Conservation (phyloP, 495 filamentous ascomycete species). For the Tuber melanosporum region DNA sequence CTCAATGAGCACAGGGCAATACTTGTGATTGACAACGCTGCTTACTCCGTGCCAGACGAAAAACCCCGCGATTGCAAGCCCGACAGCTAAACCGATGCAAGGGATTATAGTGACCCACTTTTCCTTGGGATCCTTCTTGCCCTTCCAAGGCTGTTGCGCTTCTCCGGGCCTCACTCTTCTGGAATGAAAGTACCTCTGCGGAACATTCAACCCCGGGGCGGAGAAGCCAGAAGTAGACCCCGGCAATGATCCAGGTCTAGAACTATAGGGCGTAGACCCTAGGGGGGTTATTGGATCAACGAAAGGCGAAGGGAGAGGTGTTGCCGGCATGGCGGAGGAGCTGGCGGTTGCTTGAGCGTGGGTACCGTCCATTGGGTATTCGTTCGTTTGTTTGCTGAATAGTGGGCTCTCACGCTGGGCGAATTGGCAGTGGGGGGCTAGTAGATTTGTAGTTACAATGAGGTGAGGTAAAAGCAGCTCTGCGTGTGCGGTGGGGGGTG, state of each 20-base stretch:
- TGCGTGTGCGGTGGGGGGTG: neutral
- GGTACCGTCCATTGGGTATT: slow-evolving; percentile 19
- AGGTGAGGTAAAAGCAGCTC: neutral
- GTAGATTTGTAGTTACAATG: neutral
- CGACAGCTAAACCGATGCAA: slow-evolving; percentile 59
- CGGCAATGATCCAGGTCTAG: slow-evolving; percentile 23
- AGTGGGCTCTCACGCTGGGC: neutral
- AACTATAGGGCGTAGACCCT: slow-evolving; percentile 19
- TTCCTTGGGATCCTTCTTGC: slow-evolving; percentile 64
- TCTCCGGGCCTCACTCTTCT: slow-evolving; percentile 63
- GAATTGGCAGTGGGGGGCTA: neutral
- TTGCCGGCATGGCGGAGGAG: slow-evolving; percentile 10
- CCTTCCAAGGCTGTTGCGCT: slow-evolving; percentile 63
- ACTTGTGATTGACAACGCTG: slow-evolving; percentile 64
- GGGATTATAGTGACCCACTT: slow-evolving; percentile 82
- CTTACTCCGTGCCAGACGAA: slow-evolving; percentile 64
- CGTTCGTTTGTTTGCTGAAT: neutral
- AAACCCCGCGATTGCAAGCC: slow-evolving; percentile 59
- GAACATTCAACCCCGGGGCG: slow-evolving; percentile 32
- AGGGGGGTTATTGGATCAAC: slow-evolving; percentile 24
- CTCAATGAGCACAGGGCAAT: slow-evolving; percentile 65
- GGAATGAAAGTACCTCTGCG: slow-evolving; percentile 65
- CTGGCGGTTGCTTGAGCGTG: slow-evolving; percentile 9
- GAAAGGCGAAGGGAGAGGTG: slow-evolving; percentile 10
- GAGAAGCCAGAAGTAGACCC: slow-evolving; percentile 41